Base-by-base conservation (phyloP, 1,139 yeast genomes). In the Zygosaccharomyces sapae region DNA sequence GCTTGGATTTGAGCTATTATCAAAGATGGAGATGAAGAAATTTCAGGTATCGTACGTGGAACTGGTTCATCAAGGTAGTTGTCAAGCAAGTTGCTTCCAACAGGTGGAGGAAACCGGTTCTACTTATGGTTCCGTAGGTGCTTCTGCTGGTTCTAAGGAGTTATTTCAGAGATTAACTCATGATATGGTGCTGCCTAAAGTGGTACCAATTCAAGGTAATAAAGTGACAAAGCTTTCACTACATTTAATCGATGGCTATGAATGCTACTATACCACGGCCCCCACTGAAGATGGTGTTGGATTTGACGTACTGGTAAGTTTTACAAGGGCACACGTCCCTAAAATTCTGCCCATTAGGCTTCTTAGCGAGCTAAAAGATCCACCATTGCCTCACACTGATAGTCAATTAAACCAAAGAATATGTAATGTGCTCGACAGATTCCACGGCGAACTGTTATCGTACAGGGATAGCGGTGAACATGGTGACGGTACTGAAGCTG, bases 151-250 rank as follows among this genome's bases (percentile, higher is more conserved):
- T 9, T 52, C 52, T 4, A 59, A 61, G 5, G 55, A 56, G 12
- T 38, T 58, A 31, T 63, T 64, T 40, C 64, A 58, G 44, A 52
- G 53, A 37, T 41, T 64, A 20, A 55, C 60, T 19, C 46, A 46
- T 10, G 67, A 62, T 30, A 44, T 63, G 48, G 66, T 64, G 13
- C 39, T 63, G 22, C 67, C 65, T 12, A 63, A 61, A 45, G 65
- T 62, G 7, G 55, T 59, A 8, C 60, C 57, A 3, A 46, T 59
- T 16, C 52, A 51, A 25, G 68, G 68, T 3, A 64, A 64, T 44
- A 64, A 62, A 47, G 66, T 64, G 7, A 64, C 67, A 2, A 64
- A 64, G 44, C 54, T 63, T 20, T 56, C 67, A 2, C 47, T 52
- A 38, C 51, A 56, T 29, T 45, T 63, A 34, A 51, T 64, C 18